Percentiles rank a stretch among this genome's conserved stretches.
phyloP scores from a whole-genome alignment of 108 stramenopile genomes.

The Skeletonema tropicum region DNA sequence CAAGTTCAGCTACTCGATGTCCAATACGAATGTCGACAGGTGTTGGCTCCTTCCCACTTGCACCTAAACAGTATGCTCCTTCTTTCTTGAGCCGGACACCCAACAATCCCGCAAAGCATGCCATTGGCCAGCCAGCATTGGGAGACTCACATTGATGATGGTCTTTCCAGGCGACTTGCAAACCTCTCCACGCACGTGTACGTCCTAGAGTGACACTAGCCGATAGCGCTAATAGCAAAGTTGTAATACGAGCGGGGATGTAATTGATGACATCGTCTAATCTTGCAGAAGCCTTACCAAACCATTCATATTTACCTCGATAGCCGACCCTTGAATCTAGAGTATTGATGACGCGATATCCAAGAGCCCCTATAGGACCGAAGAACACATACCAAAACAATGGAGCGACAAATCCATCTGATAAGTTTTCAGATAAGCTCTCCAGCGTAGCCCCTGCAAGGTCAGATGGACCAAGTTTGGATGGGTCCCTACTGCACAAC shows the following conservation, averaged over 20 bases:
- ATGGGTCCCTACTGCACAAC: constrained; percentile 63
- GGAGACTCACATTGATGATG: constrained; percentile 46
- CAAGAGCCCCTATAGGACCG: constrained; percentile 50
- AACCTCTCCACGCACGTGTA: constrained; percentile 14
- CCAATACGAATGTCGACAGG: constrained; percentile 44
- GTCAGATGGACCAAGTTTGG: constrained; percentile 33
- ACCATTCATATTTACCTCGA: constrained; percentile 48
- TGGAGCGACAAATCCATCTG: constrained; percentile 52
- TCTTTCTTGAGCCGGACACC: constrained; percentile 46
- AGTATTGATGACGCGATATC: constrained; percentile 52
- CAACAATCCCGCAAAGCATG: constrained; percentile 49
- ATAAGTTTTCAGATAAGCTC: constrained; percentile 54
- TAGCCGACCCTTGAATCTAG: constrained; percentile 58
- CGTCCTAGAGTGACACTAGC: constrained; percentile 12
- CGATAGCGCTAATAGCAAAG: constrained; percentile 28
- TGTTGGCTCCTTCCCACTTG: constrained; percentile 11
- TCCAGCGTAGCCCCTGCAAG: constrained; percentile 48
- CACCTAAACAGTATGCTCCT: constrained; percentile 42
- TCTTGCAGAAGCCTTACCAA: constrained; percentile 55
- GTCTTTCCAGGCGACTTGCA: constrained; percentile 42
- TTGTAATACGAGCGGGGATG: constrained; percentile 49
- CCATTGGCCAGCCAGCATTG: constrained; percentile 66
- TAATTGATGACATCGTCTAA: constrained; percentile 57
- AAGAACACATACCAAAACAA: constrained; percentile 52
- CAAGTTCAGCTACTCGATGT: constrained; percentile 42